Evolutionary conservation across 2,329 filamentous ascomycete species (phyloP).

Genomic region (Epichloe hybrida): DNA sequence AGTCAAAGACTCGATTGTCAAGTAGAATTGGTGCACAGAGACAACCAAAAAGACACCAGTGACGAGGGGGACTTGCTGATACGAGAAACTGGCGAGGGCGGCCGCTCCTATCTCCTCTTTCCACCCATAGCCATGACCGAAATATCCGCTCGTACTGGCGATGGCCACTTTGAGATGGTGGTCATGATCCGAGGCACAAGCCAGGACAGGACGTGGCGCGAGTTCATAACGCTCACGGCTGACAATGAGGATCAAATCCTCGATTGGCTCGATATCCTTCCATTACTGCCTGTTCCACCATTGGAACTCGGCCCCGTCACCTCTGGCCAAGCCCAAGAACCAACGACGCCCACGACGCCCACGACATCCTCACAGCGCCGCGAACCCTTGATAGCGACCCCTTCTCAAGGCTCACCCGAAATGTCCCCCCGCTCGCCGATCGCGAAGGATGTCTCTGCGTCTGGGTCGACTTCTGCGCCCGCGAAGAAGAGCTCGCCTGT

Average conservation of each 20-base stretch:
- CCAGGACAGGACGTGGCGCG: constrained; percentile 61
- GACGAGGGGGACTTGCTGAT: constrained; percentile 77
- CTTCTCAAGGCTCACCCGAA: constrained; percentile 11
- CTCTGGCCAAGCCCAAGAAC: constrained; percentile 17
- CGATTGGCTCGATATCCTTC: constrained; percentile 81
- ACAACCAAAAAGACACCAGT: constrained; percentile 54
- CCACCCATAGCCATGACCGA: constrained; percentile 64
- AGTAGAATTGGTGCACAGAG: constrained; percentile 74
- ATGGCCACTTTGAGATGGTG: constrained; percentile 56
- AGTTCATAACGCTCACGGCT: constrained; percentile 64
- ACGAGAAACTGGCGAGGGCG: constrained; percentile 68
- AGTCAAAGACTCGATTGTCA: constrained; percentile 83
- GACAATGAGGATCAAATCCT: constrained; percentile 63
- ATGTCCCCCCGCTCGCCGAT: constrained; percentile 11
- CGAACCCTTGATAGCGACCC: constrained; percentile 10
- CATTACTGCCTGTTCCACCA: constrained; percentile 36
- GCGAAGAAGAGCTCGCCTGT: constrained; percentile 12
- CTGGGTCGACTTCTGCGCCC: constrained; percentile 8
- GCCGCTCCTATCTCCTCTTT: constrained; percentile 71
- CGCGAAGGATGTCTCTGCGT: constrained; percentile 6
- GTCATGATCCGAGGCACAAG: constrained; percentile 70
- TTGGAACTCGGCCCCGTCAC: constrained; percentile 15
- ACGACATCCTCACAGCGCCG: constrained; percentile 17
- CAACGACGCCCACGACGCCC: neutral
- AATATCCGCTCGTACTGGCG: constrained; percentile 69